Evolutionary conservation across 345 rosid genomes (phyloP).

Genomic region (Firmiana major): DNA sequence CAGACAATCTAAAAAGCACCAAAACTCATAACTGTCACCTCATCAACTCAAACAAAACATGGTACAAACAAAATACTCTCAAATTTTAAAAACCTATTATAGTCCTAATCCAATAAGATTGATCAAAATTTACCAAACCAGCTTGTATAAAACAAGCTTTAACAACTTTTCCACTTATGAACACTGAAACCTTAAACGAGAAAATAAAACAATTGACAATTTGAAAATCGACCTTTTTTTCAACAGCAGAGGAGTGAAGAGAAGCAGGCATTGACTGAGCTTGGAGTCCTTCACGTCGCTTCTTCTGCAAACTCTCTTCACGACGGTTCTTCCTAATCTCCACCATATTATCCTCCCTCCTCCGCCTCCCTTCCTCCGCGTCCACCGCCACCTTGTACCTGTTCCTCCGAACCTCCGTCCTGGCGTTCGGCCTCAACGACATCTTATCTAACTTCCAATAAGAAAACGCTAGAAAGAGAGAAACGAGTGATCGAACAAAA

Average conservation of each 20-base stretch:
- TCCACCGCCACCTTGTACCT: conserved; percentile 22
- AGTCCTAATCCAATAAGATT: not conserved
- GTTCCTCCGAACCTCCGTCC: conserved; percentile 20
- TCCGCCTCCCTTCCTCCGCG: conserved; percentile 29
- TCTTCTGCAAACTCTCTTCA: conserved; percentile 29
- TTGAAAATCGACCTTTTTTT: conserved; percentile 45
- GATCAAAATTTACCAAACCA: not conserved
- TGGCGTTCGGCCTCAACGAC: conserved; percentile 29
- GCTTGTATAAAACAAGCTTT: not conserved
- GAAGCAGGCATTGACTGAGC: conserved; percentile 33
- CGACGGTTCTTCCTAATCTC: conserved; percentile 29
- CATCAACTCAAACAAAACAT: not conserved
- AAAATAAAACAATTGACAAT: not conserved
- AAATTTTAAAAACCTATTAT: not conserved
- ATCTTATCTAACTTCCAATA: conserved; percentile 1
- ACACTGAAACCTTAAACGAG: not conserved
- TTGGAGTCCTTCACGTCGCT: conserved; percentile 19
- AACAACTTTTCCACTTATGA: not conserved
- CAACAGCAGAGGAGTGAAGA: conserved; percentile 39
- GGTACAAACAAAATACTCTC: not conserved
- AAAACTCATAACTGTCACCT: not conserved
- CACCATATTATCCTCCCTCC: conserved; percentile 25
- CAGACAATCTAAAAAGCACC: not conserved
- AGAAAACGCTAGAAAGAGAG: not conserved
- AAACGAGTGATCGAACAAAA: not conserved